Percentiles rank a stretch among this genome's conserved stretches.
Conservation (phyloP, 2,329 filamentous ascomycete species). For the Phialemonium atrogriseum region DNA sequence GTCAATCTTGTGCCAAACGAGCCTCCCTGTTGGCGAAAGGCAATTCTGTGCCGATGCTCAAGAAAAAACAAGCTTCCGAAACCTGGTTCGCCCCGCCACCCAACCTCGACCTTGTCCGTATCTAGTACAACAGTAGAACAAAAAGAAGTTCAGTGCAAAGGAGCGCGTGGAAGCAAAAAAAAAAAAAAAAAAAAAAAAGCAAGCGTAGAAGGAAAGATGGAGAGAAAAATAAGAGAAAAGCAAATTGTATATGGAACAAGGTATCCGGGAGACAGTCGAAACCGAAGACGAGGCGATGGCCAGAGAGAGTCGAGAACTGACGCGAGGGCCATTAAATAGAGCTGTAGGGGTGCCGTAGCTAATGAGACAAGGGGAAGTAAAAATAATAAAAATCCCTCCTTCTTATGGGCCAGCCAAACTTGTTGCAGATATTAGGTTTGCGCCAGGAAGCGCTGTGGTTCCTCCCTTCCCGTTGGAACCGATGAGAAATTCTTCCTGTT, state of each 20-base stretch:
- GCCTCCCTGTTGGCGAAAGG: too few relatives aligned
- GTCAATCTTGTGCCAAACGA: too few relatives aligned
- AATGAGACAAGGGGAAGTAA: conserved; percentile 37
- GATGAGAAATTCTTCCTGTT: conserved; percentile 7
- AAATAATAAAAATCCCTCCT: conserved; percentile 30
- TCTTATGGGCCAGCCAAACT: conserved; percentile 45
- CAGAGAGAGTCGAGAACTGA: conserved; percentile 13
- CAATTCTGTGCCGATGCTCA: too few relatives aligned
- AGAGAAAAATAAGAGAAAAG: conserved; percentile 13
- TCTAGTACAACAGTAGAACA: conserved; percentile 18
- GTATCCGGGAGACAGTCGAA: conserved; percentile 23
- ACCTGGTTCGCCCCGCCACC: conserved; percentile 4
- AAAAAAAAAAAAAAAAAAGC: conserved; percentile 14
- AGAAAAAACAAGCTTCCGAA: too few relatives aligned
- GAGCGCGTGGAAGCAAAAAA: conserved; percentile 1
- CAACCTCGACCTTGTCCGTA: conserved; percentile 11
- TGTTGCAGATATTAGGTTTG: conserved; percentile 37
- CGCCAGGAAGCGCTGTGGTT: conserved; percentile 22
- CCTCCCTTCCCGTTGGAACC: conserved; percentile 25
- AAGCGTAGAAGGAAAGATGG: not conserved
- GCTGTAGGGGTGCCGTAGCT: conserved; percentile 33
- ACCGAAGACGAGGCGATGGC: conserved; percentile 16
- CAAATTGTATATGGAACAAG: conserved; percentile 28
- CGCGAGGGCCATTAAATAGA: conserved; percentile 26
- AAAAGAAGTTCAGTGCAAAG: conserved; percentile 24